Evolutionary conservation across 352 stramenopile species (phyloP).

Genomic region (Pythium dissotocum): DNA sequence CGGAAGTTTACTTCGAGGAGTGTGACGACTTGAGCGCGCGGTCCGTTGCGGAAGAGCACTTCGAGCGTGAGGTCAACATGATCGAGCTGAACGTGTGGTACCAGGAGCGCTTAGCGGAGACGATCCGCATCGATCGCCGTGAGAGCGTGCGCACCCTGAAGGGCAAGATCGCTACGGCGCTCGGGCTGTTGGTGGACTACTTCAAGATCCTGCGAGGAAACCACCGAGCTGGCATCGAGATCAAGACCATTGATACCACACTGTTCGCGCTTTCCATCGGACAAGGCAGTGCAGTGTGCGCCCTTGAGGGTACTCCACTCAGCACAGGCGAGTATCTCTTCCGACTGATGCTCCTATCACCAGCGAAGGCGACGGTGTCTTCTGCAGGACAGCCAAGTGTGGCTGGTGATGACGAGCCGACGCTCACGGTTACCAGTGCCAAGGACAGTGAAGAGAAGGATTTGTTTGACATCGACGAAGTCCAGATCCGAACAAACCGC

Average conservation of each 20-base stretch:
- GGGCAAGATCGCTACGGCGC: constrained; percentile 46
- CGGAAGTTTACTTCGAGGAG: constrained; percentile 75
- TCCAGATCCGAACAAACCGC: constrained; percentile 50
- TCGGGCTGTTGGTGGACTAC: constrained; percentile 45
- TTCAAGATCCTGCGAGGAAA: constrained; percentile 83
- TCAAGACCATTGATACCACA: constrained; percentile 79
- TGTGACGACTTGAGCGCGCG: constrained; percentile 41
- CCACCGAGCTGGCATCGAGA: constrained; percentile 68
- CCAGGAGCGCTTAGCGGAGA: constrained; percentile 38
- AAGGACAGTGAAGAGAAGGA: constrained; percentile 28
- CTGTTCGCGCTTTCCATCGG: constrained; percentile 75
- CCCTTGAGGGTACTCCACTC: constrained; percentile 63
- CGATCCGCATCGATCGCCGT: constrained; percentile 71
- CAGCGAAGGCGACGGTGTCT: constrained; percentile 6
- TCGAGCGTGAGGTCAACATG: constrained; percentile 78
- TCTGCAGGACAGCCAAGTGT: not conserved
- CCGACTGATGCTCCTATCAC: constrained; percentile 59
- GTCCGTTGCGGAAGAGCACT: constrained; percentile 61
- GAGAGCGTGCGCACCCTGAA: constrained; percentile 67
- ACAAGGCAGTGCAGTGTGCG: constrained; percentile 67
- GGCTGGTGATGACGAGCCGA: constrained; percentile 4
- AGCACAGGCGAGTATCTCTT: constrained; percentile 80
- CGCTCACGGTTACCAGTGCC: constrained; percentile 26
- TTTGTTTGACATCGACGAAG: constrained; percentile 62
- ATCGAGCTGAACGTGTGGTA: constrained; percentile 81